Percentiles rank a stretch among this genome's conserved stretches.
These are phyloP conservation scores for Mycena floridula DNA, from an alignment of 768 basidiomycete species.

Conservation along the genomic window DNA sequence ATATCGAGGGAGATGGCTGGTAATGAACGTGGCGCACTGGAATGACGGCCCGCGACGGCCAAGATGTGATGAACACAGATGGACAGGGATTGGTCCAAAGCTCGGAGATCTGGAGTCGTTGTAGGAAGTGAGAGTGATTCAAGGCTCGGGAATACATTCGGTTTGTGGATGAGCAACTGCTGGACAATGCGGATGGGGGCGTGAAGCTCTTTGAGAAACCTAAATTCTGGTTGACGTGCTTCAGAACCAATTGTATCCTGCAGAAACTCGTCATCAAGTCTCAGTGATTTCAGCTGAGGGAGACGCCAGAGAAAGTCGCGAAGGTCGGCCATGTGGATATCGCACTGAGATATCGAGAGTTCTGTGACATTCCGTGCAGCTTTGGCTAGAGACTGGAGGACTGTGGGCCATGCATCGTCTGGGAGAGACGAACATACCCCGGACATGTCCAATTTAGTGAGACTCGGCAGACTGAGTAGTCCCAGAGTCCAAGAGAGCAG, in stretches of 20 bases:
- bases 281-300: not conserved
- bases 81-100: not conserved
- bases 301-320: not conserved
- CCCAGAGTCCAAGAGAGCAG: not conserved
- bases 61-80: not conserved
- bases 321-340: not conserved
- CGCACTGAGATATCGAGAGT: not conserved
- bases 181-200: not conserved
- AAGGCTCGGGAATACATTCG: not conserved
- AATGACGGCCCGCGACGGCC: too few species aligned
- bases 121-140: not conserved
- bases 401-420: not conserved
- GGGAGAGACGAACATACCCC: not conserved
- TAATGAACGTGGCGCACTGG: not conserved
- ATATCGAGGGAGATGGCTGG: not conserved
- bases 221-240: not conserved
- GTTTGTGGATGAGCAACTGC: not conserved
- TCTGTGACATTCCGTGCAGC: not conserved
- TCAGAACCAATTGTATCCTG: not conserved
- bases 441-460: not conserved
- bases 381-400: not conserved
- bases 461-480: not conserved
- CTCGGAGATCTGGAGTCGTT: not conserved
- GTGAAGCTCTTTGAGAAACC: not conserved
- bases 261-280: not conserved